Conservation (phyloP, 305 asterid species). For the Salvia sclarea region DNA sequence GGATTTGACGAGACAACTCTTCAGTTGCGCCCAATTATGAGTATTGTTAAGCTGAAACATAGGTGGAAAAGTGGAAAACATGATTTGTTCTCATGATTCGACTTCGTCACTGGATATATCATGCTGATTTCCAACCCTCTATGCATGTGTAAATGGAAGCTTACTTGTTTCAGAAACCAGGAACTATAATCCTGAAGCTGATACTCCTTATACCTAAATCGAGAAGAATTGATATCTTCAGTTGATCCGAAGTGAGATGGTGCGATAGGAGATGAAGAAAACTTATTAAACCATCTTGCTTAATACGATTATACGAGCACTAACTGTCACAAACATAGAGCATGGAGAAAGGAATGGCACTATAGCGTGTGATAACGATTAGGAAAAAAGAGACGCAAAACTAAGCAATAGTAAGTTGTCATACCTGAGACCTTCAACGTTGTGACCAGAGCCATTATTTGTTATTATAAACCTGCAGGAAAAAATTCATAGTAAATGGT, state of each 20-base stretch:
- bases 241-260: slow-evolving; percentile 16
- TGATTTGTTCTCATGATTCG: slow-evolving; percentile 8
- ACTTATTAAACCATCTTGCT: background rate
- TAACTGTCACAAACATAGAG: background rate
- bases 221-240: background rate
- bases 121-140: background rate
- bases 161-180: slow-evolving; percentile 90
- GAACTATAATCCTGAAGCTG: slow-evolving; percentile 90
- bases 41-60: slow-evolving; percentile 73
- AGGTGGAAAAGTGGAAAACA: slow-evolving; percentile 16
- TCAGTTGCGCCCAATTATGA: slow-evolving; percentile 73
- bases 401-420: slow-evolving; percentile 8
- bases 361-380: background rate
- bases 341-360: background rate
- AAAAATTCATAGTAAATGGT: background rate
- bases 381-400: background rate
- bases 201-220: slow-evolving; percentile 84
- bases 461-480: slow-evolving; percentile 81
- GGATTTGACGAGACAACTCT: slow-evolving; percentile 82
- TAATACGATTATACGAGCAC: background rate
- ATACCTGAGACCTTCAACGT: slow-evolving; percentile 74
- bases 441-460: slow-evolving; percentile 85
- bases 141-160: slow-evolving; percentile 19
- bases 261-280: background rate
- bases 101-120: slow-evolving; percentile 7